phyloP scores from a whole-genome alignment of 768 basidiomycete genomes.

The Pisolithus albus region DNA sequence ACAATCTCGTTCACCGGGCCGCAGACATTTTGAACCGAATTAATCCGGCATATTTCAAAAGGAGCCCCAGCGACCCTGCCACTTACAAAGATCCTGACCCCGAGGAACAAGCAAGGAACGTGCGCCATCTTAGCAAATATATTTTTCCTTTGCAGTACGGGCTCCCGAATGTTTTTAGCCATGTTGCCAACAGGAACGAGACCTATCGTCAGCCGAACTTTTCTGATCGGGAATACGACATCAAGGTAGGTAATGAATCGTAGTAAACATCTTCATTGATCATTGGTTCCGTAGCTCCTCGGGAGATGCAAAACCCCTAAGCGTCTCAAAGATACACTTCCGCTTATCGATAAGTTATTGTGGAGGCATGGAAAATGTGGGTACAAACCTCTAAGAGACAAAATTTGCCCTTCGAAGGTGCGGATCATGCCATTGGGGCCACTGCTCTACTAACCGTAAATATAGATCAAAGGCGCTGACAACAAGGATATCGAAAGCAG shows the following conservation, averaged over 20 bases:
- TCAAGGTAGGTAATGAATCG: conserved; percentile 41
- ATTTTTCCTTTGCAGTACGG: conserved; percentile 80
- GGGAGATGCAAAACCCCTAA: conserved; percentile 66
- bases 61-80: conserved; percentile 19
- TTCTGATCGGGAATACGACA: conserved; percentile 58
- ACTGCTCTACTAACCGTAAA: neutral
- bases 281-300: conserved; percentile 20
- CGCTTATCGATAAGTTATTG: conserved; percentile 53
- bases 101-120: conserved; percentile 39
- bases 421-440: neutral
- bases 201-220: conserved; percentile 42
- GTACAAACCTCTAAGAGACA: conserved; percentile 58
- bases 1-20: neutral
- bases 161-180: conserved; percentile 51
- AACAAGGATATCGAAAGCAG: conserved; percentile 48
- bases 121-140: conserved; percentile 69
- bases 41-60: conserved; percentile 36
- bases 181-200: conserved; percentile 17
- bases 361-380: conserved; percentile 63
- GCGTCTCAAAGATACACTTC: conserved; percentile 51
- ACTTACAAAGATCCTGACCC: conserved; percentile 40
- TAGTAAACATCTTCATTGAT: neutral
- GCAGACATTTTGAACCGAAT: conserved; percentile 65
- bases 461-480: conserved; percentile 34
- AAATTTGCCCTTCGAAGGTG: conserved; percentile 76